These are phyloP conservation scores for Apostasia ramifera DNA, from an alignment of 106 monocot genomes.

Conservation along the genomic window DNA sequence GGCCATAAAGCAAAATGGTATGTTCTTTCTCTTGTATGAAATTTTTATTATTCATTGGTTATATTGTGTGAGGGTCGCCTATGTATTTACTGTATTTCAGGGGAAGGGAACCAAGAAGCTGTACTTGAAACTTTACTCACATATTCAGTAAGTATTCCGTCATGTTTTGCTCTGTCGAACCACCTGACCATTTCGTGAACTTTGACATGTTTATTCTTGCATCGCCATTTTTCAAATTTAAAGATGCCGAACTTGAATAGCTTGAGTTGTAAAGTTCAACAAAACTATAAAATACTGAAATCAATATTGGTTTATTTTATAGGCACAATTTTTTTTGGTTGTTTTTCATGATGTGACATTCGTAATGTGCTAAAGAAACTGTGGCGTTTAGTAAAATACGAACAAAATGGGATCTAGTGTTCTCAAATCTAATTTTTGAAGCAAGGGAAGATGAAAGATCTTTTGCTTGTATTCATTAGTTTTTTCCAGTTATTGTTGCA, in stretches of 20 bases:
- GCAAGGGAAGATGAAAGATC: too few relatives aligned
- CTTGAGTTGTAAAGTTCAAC: background rate
- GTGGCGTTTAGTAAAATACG: too few relatives aligned
- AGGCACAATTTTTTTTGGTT: too few relatives aligned
- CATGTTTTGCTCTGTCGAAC: too few relatives aligned
- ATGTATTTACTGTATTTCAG: background rate
- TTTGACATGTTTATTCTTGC: background rate
- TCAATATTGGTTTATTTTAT: too few relatives aligned
- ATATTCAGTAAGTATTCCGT: constrained; percentile 1
- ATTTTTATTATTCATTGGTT: background rate
- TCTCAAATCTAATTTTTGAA: too few relatives aligned
- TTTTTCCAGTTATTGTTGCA: too few relatives aligned
- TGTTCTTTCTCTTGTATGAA: background rate
- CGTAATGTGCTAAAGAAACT: too few relatives aligned
- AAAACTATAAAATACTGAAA: background rate
- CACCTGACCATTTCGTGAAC: too few relatives aligned
- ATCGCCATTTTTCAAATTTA: background rate
- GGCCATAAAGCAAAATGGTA: constrained; percentile 9
- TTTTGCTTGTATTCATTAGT: too few relatives aligned
- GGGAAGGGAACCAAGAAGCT: constrained; percentile 5
- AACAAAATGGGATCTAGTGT: too few relatives aligned
- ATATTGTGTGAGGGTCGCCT: background rate
- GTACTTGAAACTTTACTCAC: constrained; percentile 8
- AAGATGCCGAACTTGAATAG: background rate
- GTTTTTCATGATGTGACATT: too few relatives aligned